phyloP scores from a whole-genome alignment of 163 green algal species.

The Dunaliella salina region DNA sequence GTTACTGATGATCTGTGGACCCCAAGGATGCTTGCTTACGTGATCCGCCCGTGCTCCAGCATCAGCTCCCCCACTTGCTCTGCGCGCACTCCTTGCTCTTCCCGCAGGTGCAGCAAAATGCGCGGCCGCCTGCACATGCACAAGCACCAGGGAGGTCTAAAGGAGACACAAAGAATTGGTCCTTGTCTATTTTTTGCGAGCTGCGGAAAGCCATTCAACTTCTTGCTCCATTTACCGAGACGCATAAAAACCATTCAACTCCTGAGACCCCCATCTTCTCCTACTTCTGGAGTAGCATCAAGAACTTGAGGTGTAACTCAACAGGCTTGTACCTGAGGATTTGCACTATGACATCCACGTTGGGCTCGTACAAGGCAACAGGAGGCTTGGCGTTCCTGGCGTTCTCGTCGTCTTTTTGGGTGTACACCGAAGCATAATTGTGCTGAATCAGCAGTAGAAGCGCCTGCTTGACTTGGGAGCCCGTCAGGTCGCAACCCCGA shows the following conservation, averaged over 20 bases:
- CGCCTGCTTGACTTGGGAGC: conserved; percentile 37
- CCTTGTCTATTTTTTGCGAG: too few relatives aligned
- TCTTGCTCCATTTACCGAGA: too few relatives aligned
- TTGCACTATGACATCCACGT: conserved; percentile 54
- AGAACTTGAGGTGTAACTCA: too few relatives aligned
- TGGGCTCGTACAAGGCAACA: conserved; percentile 54
- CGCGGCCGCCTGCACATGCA: conserved; percentile 39
- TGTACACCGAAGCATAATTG: conserved; percentile 52
- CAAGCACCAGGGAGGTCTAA: too few relatives aligned
- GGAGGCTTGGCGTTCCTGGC: conserved; percentile 28
- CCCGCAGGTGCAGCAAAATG: conserved; percentile 56
- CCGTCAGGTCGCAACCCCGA: conserved; percentile 18
- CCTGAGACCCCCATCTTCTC: too few relatives aligned
- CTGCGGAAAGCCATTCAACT: too few relatives aligned
- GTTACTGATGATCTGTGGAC: too few relatives aligned
- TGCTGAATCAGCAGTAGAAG: conserved; percentile 71
- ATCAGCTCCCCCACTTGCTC: conserved; percentile 54
- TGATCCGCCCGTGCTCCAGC: conserved; percentile 61
- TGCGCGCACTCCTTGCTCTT: conserved; percentile 47
- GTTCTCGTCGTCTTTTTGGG: conserved; percentile 49
- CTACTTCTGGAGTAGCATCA: too few relatives aligned
- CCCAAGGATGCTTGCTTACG: background rate
- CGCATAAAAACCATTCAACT: too few relatives aligned
- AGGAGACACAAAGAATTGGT: too few relatives aligned
- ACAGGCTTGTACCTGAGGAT: conserved; percentile 41